Conservation (phyloP, 305 asterid genomes). For the Fraxinus platypoda region DNA sequence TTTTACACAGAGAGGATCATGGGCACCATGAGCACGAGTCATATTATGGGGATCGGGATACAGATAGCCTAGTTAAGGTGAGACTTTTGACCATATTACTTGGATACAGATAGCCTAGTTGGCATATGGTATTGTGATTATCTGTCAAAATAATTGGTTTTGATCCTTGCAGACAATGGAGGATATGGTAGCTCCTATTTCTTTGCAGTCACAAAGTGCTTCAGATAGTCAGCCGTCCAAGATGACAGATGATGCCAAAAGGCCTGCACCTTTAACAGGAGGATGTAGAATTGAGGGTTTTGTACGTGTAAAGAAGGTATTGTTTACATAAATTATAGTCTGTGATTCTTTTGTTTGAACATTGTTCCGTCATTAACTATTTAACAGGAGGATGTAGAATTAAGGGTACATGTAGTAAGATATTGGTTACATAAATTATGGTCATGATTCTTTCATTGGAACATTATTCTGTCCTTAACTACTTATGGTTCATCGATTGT, state of each 20-base stretch:
- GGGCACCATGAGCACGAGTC: constrained; percentile 96
- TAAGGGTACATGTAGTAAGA: not conserved
- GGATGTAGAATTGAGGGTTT: constrained; percentile 96
- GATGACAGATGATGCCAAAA: constrained; percentile 47
- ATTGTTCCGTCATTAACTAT: not conserved
- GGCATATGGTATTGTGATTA: not conserved
- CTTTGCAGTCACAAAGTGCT: constrained; percentile 51
- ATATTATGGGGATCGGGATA: constrained; percentile 96
- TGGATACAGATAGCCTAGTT: not conserved
- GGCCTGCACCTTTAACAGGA: constrained; percentile 88
- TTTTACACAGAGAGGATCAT: constrained; percentile 60
- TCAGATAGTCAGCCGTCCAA: constrained; percentile 42
- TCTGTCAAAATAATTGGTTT: constrained; percentile 1
- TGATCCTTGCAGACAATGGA: constrained; percentile 77
- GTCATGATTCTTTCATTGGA: not conserved
- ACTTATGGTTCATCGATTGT: not conserved
- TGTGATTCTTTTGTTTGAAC: not conserved
- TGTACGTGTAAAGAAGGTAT: constrained; percentile 95
- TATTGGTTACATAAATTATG: not conserved
- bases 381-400: not conserved
- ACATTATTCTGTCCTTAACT: not conserved
- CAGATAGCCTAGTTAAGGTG: constrained; percentile 83
- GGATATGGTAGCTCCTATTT: constrained; percentile 70
- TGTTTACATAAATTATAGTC: not conserved
- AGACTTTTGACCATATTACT: constrained; percentile 23